These are phyloP conservation scores for Echria macrotheca DNA, from an alignment of 495 filamentous ascomycete species.

Conservation along the genomic window DNA sequence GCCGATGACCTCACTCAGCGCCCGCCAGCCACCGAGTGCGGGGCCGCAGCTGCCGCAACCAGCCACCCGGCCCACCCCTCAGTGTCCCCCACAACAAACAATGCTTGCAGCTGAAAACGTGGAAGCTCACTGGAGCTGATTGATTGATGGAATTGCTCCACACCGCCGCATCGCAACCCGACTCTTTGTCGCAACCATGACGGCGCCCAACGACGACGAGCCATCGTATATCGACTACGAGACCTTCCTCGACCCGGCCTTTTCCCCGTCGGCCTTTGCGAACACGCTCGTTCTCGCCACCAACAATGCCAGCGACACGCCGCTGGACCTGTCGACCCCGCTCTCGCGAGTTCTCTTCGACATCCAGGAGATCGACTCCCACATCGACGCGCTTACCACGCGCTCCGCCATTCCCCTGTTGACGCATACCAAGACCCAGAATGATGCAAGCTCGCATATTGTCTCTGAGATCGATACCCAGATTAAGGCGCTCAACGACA, in stretches of 20 bases:
- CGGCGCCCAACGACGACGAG: conserved; percentile 47
- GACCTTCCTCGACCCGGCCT: conserved; percentile 76
- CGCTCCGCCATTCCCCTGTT: conserved; percentile 80
- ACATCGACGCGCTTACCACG: conserved; percentile 85
- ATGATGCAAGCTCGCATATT: conserved; percentile 60
- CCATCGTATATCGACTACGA: conserved; percentile 97
- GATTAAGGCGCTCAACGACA: conserved; percentile 70
- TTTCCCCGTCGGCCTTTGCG: conserved; percentile 75
- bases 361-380: conserved; percentile 92
- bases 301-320: conserved; percentile 85
- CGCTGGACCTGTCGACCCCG: conserved; percentile 88
- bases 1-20: conserved; percentile 13
- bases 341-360: conserved; percentile 94
- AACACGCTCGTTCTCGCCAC: conserved; percentile 82
- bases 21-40: conserved; percentile 1
- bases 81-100: too few species aligned
- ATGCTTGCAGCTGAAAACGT: too few species aligned
- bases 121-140: neutral
- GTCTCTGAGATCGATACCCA: conserved; percentile 69
- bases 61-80: neutral
- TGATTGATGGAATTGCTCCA: too few species aligned
- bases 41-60: neutral
- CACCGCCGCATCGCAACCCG: too few species aligned
- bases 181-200: too few species aligned
- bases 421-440: conserved; percentile 66